Conservation (phyloP, 179 eudicot species). For the Nepenthes alata region DNA sequence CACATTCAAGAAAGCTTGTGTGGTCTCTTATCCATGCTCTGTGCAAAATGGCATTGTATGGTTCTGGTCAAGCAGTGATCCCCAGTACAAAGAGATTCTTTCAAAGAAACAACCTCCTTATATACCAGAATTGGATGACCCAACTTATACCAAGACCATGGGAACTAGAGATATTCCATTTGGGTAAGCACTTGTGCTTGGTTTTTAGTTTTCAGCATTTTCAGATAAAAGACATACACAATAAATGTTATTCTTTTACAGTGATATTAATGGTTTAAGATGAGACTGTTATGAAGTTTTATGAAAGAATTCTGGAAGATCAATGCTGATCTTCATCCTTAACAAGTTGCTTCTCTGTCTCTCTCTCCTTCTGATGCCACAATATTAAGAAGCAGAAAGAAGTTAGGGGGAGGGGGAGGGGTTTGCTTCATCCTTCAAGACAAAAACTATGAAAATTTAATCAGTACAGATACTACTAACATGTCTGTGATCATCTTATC, state of each 20-base stretch:
- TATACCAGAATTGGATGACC: constrained; percentile 70
- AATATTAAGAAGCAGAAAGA: too few relatives aligned
- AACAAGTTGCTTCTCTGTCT: too few relatives aligned
- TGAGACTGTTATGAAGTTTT: too few relatives aligned
- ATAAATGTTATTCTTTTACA: not conserved
- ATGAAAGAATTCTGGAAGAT: too few relatives aligned
- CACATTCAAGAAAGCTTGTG: constrained; percentile 66
- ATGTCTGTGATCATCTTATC: not conserved
- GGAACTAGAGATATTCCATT: constrained; percentile 64
- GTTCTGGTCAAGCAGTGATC: constrained; percentile 83
- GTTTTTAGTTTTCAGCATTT: not conserved
- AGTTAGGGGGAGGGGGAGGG: too few relatives aligned
- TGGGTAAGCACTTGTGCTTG: constrained; percentile 29
- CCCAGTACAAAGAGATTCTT: constrained; percentile 40
- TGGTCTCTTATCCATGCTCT: constrained; percentile 55
- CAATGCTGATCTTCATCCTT: too few relatives aligned
- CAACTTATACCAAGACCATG: constrained; percentile 45
- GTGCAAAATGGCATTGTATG: constrained; percentile 74
- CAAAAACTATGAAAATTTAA: not conserved
- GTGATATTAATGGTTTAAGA: too few relatives aligned
- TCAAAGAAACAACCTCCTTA: constrained; percentile 50
- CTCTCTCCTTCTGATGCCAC: too few relatives aligned
- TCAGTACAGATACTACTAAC: not conserved
- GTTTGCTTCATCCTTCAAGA: not conserved
- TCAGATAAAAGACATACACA: not conserved